Conservation (phyloP, 2,329 filamentous ascomycete species). For the Westerdykella ornata region DNA sequence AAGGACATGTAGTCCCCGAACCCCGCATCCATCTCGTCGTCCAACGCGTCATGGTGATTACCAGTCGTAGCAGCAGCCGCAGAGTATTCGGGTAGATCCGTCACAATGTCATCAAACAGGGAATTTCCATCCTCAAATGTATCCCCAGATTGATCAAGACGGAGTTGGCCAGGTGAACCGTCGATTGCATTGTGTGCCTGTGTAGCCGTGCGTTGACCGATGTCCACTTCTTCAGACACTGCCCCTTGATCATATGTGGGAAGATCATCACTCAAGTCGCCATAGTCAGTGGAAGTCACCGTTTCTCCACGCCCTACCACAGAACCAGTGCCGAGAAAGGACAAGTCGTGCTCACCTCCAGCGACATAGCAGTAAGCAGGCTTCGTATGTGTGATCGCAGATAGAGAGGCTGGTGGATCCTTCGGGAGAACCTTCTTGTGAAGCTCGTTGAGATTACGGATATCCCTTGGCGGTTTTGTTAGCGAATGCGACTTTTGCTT, state of each 20-base stretch:
- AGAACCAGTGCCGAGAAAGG: constrained; percentile 14
- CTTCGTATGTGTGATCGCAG: constrained; percentile 23
- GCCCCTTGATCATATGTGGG: not conserved
- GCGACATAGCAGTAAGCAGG: constrained; percentile 22
- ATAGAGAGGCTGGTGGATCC: constrained; percentile 14
- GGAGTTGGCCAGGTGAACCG: not conserved
- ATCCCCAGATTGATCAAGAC: constrained; percentile 5
- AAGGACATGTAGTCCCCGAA: too few relatives aligned
- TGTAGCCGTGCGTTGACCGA: constrained; percentile 1
- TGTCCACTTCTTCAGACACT: not conserved
- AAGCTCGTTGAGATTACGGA: constrained; percentile 19
- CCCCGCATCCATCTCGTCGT: constrained; percentile 1
- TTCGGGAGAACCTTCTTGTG: constrained; percentile 21
- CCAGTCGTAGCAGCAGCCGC: constrained; percentile 13
- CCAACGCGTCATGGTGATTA: not conserved
- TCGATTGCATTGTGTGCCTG: not conserved
- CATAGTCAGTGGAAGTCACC: constrained; percentile 25
- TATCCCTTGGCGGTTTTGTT: constrained; percentile 14
- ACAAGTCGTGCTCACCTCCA: constrained; percentile 17
- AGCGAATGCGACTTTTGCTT: constrained; percentile 17
- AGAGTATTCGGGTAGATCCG: constrained; percentile 22
- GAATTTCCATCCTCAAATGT: constrained; percentile 28
- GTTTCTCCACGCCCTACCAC: not conserved
- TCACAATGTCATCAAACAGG: constrained; percentile 24
- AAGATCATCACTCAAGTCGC: constrained; percentile 12